These are phyloP conservation scores for Recurvomyces mirabilis DNA, from an alignment of 495 filamentous ascomycete genomes.

Conservation along the genomic window DNA sequence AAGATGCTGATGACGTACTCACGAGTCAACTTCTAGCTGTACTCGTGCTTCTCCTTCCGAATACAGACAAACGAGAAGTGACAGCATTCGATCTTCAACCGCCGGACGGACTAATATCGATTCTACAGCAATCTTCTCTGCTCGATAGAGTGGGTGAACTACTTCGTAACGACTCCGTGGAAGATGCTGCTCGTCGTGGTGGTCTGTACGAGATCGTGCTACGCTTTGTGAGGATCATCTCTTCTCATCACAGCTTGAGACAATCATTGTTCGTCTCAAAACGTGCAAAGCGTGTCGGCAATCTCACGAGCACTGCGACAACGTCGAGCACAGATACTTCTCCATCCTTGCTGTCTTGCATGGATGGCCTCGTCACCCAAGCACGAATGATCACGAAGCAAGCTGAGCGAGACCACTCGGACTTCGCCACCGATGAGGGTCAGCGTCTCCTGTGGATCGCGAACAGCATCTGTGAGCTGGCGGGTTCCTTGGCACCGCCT, in stretches of 20 bases:
- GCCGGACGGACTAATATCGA: slow-evolving; percentile 17
- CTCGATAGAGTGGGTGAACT: slow-evolving; percentile 25
- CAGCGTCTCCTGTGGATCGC: slow-evolving; percentile 18
- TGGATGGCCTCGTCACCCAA: slow-evolving; percentile 25
- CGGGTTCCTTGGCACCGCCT: not conserved
- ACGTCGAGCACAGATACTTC: slow-evolving; percentile 2
- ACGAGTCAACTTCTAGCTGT: slow-evolving; percentile 10
- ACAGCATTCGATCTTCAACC: slow-evolving; percentile 21
- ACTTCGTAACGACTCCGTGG: slow-evolving; percentile 29
- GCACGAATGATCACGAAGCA: slow-evolving; percentile 23
- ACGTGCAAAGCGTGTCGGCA: slow-evolving; percentile 2
- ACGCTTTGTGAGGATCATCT: slow-evolving; percentile 19
- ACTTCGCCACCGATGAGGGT: slow-evolving; percentile 21
- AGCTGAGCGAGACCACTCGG: slow-evolving; percentile 6
- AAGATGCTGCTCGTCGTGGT: slow-evolving; percentile 25
- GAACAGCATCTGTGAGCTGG: not conserved
- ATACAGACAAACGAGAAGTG: not conserved
- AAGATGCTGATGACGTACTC: slow-evolving; percentile 16
- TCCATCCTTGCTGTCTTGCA: slow-evolving; percentile 18
- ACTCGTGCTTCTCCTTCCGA: slow-evolving; percentile 19
- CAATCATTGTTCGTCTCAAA: slow-evolving; percentile 13
- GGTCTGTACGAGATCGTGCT: slow-evolving; percentile 24
- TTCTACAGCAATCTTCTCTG: no score
- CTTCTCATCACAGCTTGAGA: slow-evolving; percentile 8
- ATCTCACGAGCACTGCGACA: not conserved